A percentile compares a stretch with the other conserved stretches of the same genome.
These are phyloP conservation scores for Salix caprea DNA, from an alignment of 345 rosid species.

Conservation along the genomic window DNA sequence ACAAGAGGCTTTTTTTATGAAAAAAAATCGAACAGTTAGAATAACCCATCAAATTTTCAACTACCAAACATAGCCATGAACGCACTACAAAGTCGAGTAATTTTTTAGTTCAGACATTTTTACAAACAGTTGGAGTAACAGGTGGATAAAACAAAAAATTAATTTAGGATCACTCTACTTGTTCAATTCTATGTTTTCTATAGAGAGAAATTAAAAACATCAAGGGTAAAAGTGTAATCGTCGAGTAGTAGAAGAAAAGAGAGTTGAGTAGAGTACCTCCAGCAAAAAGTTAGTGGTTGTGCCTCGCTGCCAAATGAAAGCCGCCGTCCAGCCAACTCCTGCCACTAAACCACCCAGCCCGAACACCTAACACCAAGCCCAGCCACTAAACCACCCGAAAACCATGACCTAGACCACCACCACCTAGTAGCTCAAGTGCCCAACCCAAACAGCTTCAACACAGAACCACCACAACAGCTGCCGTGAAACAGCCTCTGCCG, in stretches of 20 bases:
- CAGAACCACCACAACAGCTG: too few relatives aligned
- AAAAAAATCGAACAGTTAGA: not conserved
- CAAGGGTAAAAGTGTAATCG: not conserved
- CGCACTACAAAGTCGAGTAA: not conserved
- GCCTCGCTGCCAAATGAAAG: constrained; percentile 43
- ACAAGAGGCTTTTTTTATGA: not conserved
- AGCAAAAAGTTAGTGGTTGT: constrained; percentile 69
- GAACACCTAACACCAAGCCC: too few relatives aligned
- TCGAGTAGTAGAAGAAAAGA: not conserved
- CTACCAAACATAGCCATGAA: not conserved
- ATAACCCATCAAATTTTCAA: not conserved
- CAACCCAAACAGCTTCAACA: too few relatives aligned
- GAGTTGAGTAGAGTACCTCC: constrained; percentile 41
- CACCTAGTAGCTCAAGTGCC: too few relatives aligned
- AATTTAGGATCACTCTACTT: not conserved
- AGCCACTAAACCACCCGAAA: too few relatives aligned
- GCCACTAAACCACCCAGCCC: not conserved
- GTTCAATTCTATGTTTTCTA: not conserved
- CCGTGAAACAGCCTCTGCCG: too few relatives aligned
- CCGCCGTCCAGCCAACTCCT: constrained; percentile 10
- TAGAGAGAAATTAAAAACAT: not conserved
- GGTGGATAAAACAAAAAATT: not conserved
- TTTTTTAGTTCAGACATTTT: constrained; percentile 6
- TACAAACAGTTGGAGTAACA: constrained; percentile 4
- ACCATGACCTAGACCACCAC: too few relatives aligned